Evolutionary conservation across 2,329 filamentous ascomycete species (phyloP), one percentile per base, ranked within the genome.

Genomic region (Fusarium foetens): DNA sequence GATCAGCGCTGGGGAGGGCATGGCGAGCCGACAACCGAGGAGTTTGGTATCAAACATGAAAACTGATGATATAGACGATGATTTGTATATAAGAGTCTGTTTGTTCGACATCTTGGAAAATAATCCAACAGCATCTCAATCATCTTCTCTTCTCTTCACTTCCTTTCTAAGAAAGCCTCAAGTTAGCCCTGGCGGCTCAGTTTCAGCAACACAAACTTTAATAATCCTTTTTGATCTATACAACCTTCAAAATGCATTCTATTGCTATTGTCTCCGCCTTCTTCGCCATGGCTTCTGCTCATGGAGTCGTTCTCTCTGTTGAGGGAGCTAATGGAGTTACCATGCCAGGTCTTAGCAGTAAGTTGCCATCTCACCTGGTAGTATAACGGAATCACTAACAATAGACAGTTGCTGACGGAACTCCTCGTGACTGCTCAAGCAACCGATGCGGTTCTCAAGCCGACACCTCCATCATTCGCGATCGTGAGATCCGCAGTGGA

Each of bases 401-500:
- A 1, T 3, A n/a, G 21, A 83, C 29, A 85, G 88, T 92, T 71
- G 83, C 84, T 51, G 90, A 92, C 68, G 90, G 90, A 75, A 92
- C 90, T 69, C 91, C 90, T 55, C 89, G 91, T 77, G 90, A 92
- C 81, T 92, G 90, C 80, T 84, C 87, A 55, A 84, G 83, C 75
- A 89, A 90, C 74, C 71, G 79, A 49, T 92, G 90, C 77, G 91
- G 90, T 65, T 86, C 90, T n/a, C 87, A 92, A 79, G 88, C 87
- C 66, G 91, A 93, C 77, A 92, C 91, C n/a, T 85, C 90, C 79
- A 91, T 92, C 83, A 91, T 92, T 81, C 88, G 90, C 41, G 81
- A 87, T 67, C 80, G 83, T 17, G 90, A 92, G 81, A 85, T 92
- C 63, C 81, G 82, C 42, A 86, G 82, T 53, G 83, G 82, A 75